These are phyloP conservation scores for Aureobasidium melanogenum DNA, from an alignment of 2,329 filamentous ascomycete species.

Conservation along the genomic window DNA sequence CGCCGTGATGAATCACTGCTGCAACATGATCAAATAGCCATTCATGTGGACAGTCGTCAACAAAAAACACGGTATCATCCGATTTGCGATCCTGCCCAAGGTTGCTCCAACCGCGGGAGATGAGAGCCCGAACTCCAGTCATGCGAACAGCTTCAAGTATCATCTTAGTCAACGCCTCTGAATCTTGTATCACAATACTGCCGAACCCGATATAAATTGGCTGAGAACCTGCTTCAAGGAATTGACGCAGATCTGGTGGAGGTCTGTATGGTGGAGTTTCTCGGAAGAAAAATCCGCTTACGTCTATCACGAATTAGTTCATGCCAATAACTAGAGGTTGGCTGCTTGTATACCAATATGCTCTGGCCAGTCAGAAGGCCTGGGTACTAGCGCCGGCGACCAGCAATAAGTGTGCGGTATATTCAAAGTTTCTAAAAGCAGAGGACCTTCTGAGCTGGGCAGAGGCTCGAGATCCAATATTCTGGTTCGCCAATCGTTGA, in stretches of 20 bases:
- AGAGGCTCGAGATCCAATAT: conserved; percentile 12
- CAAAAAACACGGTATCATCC: no score
- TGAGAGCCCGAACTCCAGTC: conserved; percentile 15
- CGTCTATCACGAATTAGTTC: no score
- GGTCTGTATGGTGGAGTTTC: conserved; percentile 8
- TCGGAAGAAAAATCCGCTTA: conserved; percentile 28
- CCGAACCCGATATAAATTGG: conserved; percentile 16
- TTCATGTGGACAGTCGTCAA: neutral
- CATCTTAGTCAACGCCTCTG: conserved; percentile 25
- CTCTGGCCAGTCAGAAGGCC: neutral
- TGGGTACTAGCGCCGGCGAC: neutral
- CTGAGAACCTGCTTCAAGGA: conserved; percentile 12
- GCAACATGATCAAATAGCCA: conserved; percentile 30
- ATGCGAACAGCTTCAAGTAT: conserved; percentile 28
- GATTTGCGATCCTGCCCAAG: no score
- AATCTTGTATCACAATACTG: conserved; percentile 25
- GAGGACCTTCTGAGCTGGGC: neutral
- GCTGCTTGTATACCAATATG: no score
- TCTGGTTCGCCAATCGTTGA: conserved; percentile 12
- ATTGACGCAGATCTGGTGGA: conserved; percentile 2
- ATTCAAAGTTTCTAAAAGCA: neutral
- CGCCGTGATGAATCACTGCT: conserved; percentile 30
- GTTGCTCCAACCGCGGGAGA: neutral
- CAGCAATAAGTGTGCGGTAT: conserved; percentile 19
- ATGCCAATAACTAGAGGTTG: no score